A percentile compares a stretch with the other conserved stretches of the same genome.
These are phyloP conservation scores for Ustilago cynodontis DNA, from an alignment of 1,284 basidiomycete species.

Conservation along the genomic window DNA sequence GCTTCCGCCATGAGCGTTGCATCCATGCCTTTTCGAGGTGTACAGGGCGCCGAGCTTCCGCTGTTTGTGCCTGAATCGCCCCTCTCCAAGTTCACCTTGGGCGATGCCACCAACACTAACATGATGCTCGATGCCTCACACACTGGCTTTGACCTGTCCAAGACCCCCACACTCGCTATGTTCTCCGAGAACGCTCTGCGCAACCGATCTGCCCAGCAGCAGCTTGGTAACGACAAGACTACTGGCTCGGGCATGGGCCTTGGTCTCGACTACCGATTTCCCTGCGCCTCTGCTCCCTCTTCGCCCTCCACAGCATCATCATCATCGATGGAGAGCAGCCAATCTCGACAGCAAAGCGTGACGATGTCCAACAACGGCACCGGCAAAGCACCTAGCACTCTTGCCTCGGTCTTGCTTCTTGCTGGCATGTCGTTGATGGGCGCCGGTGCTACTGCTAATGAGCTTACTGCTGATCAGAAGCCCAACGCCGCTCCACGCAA, in stretches of 20 bases:
- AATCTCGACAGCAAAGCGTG: constrained; percentile 17
- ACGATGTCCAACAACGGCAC: constrained; percentile 10
- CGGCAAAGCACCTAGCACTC: constrained; percentile 24
- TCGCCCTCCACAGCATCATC: constrained; percentile 49
- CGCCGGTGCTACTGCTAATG: constrained; percentile 21
- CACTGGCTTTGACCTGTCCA: constrained; percentile 35
- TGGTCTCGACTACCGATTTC: constrained; percentile 43
- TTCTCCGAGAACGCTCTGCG: constrained; percentile 44
- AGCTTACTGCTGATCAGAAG: constrained; percentile 22
- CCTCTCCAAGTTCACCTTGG: constrained; percentile 39
- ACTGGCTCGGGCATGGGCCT: constrained; percentile 26
- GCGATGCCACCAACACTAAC: constrained; percentile 8
- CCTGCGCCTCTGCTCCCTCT: constrained; percentile 36
- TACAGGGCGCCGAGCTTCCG: constrained; percentile 42
- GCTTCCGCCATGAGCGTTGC: constrained; percentile 5
- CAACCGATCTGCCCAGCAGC: constrained; percentile 27
- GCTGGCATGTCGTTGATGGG: constrained; percentile 46
- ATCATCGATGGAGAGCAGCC: constrained; percentile 27
- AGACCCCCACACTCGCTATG: constrained; percentile 48
- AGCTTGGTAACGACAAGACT: constrained; percentile 14
- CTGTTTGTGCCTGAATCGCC: constrained; percentile 47
- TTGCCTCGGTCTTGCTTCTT: constrained; percentile 26
- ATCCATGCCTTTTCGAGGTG: constrained; percentile 36
- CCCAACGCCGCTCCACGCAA: constrained; percentile 17
- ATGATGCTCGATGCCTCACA: constrained; percentile 31